These are phyloP conservation scores for Yarrowia sp. DNA, from an alignment of 805 yeast species.

Conservation along the genomic window DNA sequence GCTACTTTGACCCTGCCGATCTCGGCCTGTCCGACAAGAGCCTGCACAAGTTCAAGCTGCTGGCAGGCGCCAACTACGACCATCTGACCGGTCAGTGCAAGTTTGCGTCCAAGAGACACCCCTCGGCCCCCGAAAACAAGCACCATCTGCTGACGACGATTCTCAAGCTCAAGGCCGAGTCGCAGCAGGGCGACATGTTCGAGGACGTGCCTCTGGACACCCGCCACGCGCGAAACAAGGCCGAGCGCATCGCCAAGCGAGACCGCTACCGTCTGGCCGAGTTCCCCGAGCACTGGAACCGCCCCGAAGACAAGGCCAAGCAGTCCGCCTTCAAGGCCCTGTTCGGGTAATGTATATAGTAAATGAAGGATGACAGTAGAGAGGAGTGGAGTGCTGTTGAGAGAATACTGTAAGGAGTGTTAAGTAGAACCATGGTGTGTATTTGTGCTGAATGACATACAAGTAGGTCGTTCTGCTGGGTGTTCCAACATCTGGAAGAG, in stretches of 20 bases:
- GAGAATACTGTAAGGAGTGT: too few relatives aligned
- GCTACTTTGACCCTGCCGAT: conserved; percentile 57
- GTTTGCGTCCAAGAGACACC: conserved; percentile 68
- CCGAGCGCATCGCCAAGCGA: conserved; percentile 45
- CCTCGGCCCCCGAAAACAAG: conserved; percentile 87
- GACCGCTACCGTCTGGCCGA: conserved; percentile 41
- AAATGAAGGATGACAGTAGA: not conserved
- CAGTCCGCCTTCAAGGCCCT: conserved; percentile 29
- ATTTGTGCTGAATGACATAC: too few relatives aligned
- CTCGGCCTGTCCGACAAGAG: conserved; percentile 58
- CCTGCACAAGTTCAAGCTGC: conserved; percentile 75
- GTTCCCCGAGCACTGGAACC: conserved; percentile 66
- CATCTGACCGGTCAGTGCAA: conserved; percentile 63
- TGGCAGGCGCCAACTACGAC: conserved; percentile 82
- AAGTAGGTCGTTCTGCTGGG: too few relatives aligned
- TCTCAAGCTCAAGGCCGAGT: conserved; percentile 64
- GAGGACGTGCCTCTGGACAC: conserved; percentile 82
- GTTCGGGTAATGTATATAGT: conserved; percentile 33
- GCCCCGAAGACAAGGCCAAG: conserved; percentile 29
- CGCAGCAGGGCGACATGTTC: conserved; percentile 71
- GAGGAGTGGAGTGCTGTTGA: too few relatives aligned
- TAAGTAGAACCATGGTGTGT: too few relatives aligned
- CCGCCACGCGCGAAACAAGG: conserved; percentile 64
- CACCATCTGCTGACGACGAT: conserved; percentile 70
- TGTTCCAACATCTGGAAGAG: too few relatives aligned